phyloP scores from a whole-genome alignment of 148 eudicot genomes.

The Chenopodium formosanum region DNA sequence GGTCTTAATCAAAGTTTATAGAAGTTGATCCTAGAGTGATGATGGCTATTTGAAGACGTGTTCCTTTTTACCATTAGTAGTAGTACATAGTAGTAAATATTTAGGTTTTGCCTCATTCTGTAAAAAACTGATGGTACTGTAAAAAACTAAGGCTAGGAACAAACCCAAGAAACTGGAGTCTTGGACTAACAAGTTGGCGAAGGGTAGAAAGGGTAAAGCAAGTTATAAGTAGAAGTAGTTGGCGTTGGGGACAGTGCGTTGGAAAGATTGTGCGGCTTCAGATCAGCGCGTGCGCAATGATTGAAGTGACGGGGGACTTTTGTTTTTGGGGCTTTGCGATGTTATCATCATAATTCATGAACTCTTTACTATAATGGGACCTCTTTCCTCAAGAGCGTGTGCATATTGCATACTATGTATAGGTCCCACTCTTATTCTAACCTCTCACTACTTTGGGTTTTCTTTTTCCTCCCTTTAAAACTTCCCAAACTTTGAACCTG shows the following conservation, averaged over 20 bases:
- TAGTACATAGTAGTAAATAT: neutral
- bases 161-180: neutral
- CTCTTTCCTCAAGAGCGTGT: neutral
- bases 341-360: constrained; percentile 15
- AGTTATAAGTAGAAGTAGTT: neutral
- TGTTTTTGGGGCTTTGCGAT: constrained; percentile 13
- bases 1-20: no score
- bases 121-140: neutral
- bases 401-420: constrained; percentile 1
- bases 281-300: constrained; percentile 33
- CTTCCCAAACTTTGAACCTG: neutral
- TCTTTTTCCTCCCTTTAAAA: no score
- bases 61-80: neutral
- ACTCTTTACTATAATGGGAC: neutral
- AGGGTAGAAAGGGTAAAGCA: neutral
- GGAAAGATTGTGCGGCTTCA: constrained; percentile 28
- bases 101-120: neutral
- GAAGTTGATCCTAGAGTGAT: neutral
- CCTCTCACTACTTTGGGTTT: neutral
- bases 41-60: no score
- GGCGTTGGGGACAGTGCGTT: constrained; percentile 17
- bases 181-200: neutral
- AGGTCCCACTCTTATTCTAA: neutral
- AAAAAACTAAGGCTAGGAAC: neutral
- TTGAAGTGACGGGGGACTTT: constrained; percentile 18